phyloP scores from a whole-genome alignment of 2,329 filamentous ascomycete genomes.

The Diaporthe sp. region DNA sequence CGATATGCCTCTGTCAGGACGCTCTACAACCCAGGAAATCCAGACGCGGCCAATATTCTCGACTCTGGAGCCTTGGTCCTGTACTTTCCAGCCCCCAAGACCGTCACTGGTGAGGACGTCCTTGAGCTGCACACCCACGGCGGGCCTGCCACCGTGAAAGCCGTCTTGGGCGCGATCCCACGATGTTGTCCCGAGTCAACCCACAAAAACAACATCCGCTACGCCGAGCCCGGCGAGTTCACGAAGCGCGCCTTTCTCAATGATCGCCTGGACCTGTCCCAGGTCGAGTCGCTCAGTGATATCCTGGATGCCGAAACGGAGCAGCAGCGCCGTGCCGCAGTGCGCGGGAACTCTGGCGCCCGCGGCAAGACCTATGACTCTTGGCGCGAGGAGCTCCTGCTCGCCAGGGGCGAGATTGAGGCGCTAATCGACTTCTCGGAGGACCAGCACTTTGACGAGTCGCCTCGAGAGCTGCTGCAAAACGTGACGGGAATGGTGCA shows the following conservation, averaged over 20 bases:
- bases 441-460: slow-evolving; percentile 96
- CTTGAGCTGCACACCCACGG: slow-evolving; percentile 96
- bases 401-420: slow-evolving; percentile 90
- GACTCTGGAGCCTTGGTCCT: slow-evolving; percentile 85
- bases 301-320: slow-evolving; percentile 81
- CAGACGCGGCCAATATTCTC: slow-evolving; percentile 62
- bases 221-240: slow-evolving; percentile 96
- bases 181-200: slow-evolving; percentile 46
- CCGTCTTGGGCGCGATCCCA: slow-evolving; percentile 83
- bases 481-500: slow-evolving; percentile 76
- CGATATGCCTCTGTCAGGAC: slow-evolving; percentile 78
- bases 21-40: slow-evolving; percentile 66
- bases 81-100: slow-evolving; percentile 83
- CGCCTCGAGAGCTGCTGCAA: slow-evolving; percentile 75
- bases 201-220: slow-evolving; percentile 66
- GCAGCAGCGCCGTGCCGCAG: slow-evolving; percentile 88
- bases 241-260: slow-evolving; percentile 93
- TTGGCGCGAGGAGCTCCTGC: slow-evolving; percentile 82
- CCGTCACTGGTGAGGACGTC: slow-evolving; percentile 91
- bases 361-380: slow-evolving; percentile 81
- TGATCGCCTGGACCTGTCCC: slow-evolving; percentile 83
- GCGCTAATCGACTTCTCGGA: slow-evolving; percentile 97
- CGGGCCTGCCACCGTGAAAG: slow-evolving; percentile 87
- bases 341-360: slow-evolving; percentile 78
- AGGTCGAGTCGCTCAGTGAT: slow-evolving; percentile 77